Base-by-base conservation (phyloP, 257 asterid species). In the Leonotis leonurus region DNA sequence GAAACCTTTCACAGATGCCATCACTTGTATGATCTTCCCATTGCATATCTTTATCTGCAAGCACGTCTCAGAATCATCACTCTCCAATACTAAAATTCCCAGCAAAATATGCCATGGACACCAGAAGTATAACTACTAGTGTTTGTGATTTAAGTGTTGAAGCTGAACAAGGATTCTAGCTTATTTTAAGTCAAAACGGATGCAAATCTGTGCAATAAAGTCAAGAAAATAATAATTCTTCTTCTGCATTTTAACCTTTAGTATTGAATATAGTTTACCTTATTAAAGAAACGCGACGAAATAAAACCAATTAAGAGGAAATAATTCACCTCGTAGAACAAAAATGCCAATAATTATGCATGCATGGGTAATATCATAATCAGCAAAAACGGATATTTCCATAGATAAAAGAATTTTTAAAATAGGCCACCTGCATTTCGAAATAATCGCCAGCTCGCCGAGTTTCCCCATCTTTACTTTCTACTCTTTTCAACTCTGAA, bases 41-140 rank as follows among this genome's bases (percentile, higher is more conserved):
- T 93, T 93, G 78, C 99, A 93, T 72, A 93, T 84, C 75, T 93
- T 93, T 61, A 93, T 89, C 99, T 93, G 96, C 84, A 73, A 35
- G 63, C 22, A 54, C 58, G 62, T 56, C 27, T 48, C 51, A 35
- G 20, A 35, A 68, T 44, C 78, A 55, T 67, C 55, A 57, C 55
- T 65, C 45, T 9, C 8, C 32, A 35, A n/a, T n/a, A n/a, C n/a
- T n/a, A n/a, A n/a, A n/a, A 53, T 57, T 12, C 59, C 55, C 30
- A 55, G 26, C 43, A 21, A 48, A 36, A n/a, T n/a, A 70, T 45
- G 35, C 20, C 32, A 45, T 60, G 66, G 36, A 17, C 26, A 46
- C n/a, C 44, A 30, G n/a, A 43, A 20, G 10, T 52, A 26, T 3
- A 52, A n/a, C n/a, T n/a, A n/a, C n/a, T n/a, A n/a, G n/a, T n/a